Evolutionary conservation across 2,329 filamentous ascomycete genomes (phyloP), one percentile per base, ranked within the genome.

Genomic region (Capronia epimyces): DNA sequence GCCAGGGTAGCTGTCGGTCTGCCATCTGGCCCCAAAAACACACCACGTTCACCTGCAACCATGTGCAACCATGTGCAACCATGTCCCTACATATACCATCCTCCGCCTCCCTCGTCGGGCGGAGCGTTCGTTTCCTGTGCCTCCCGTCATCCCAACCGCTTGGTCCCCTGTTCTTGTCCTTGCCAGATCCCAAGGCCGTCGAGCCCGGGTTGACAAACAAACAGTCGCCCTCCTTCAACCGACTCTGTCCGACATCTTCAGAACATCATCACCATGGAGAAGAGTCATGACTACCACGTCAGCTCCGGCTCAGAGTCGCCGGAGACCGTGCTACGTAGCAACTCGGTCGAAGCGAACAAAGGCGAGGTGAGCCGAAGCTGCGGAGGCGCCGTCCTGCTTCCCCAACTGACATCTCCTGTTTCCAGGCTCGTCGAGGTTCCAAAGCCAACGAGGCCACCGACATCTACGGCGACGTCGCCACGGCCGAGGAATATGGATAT

Each of bases 401-500:
- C 16, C 21, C n/a, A 29, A 39, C 46, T 52, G 22, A 46, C 48
- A 15, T 36, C 16, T 36, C 20, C 18, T 18, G 22, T 37, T 24
- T 13, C 25, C 34, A 60, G 58, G 50, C 53, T 21, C 56, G 55
- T 31, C 46, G 43, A 47, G 55, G 52, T 18, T 49, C 58, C 39
- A 54, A 56, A 37, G 15, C 55, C 49, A 58, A 60, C 18, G 77
- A 79, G 63, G 76, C 76, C 34, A 71, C 71, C 36, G 77, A 74
- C 45, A 41, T 79, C 16, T 80, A 77, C 62, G 76, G 77, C 40
- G 71, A 77, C 56, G 60, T 75, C 32, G 65, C 73, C 46, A 71
- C 70, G 5, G 76, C 75, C 8, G 75, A 61, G 43, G 53, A 61
- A 43, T 60, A 58, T 40, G 63, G 64, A 39, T 60, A 54, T 52